These are phyloP conservation scores for Ogataea corticis DNA, from an alignment of 805 yeast species.

Conservation along the genomic window DNA sequence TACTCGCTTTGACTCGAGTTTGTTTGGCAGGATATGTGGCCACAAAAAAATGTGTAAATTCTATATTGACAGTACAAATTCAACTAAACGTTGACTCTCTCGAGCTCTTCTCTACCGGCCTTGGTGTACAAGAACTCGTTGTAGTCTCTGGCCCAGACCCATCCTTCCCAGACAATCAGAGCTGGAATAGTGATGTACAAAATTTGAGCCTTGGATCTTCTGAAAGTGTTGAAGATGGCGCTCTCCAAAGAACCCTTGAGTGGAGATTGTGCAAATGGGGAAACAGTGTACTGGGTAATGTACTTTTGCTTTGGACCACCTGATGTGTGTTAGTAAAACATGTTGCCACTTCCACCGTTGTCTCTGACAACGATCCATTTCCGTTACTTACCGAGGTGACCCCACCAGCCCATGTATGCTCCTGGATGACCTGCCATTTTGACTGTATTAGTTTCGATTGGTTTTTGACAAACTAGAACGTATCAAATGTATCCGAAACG, in stretches of 20 bases:
- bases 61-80: constrained; percentile 4
- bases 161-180: constrained; percentile 77
- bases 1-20: background rate
- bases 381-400: constrained; percentile 62
- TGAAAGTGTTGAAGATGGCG: constrained; percentile 88
- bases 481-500: background rate
- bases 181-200: constrained; percentile 78
- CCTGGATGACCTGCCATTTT: constrained; percentile 70
- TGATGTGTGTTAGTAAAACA: constrained; percentile 8
- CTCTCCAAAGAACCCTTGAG: constrained; percentile 82
- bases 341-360: background rate
- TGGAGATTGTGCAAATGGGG: constrained; percentile 93
- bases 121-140: constrained; percentile 93
- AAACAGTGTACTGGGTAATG: constrained; percentile 83
- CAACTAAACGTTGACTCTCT: constrained; percentile 47
- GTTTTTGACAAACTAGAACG: constrained; percentile 4
- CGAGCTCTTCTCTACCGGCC: constrained; percentile 95
- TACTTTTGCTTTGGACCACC: constrained; percentile 82
- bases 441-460: background rate
- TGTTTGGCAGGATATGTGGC: background rate
- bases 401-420: constrained; percentile 98
- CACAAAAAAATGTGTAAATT: background rate
- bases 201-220: constrained; percentile 88
- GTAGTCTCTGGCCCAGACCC: constrained; percentile 87
- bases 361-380: background rate